Evolutionary conservation across 331 rosid species (phyloP).

Genomic region (Ulmus americana): DNA sequence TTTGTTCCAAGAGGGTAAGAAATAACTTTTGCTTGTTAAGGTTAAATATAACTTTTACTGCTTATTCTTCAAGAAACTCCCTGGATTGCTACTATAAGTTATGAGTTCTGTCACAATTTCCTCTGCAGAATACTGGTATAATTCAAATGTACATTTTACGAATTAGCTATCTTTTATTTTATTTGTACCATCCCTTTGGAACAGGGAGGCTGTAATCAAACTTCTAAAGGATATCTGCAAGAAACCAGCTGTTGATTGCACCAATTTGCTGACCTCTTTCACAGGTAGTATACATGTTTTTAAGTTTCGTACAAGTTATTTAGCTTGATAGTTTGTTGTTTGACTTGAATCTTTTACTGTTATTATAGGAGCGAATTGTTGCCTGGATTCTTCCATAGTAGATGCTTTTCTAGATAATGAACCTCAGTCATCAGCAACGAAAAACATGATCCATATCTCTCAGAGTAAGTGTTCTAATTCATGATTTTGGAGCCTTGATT

Average conservation of each 20-base stretch:
- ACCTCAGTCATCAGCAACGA: slow-evolving; percentile 82
- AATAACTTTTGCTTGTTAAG: not conserved
- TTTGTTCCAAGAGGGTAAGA: slow-evolving; percentile 67
- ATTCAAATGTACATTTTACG: not conserved
- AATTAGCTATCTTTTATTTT: not conserved
- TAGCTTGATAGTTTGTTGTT: not conserved
- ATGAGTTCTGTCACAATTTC: not conserved
- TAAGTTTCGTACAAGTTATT: not conserved
- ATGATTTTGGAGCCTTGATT: not conserved
- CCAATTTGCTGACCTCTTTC: slow-evolving; percentile 63
- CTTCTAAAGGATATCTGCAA: slow-evolving; percentile 57
- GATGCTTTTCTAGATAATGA: slow-evolving; percentile 62
- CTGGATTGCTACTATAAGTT: no score
- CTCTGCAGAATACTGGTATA: not conserved
- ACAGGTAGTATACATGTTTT: slow-evolving; percentile 46
- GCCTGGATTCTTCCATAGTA: slow-evolving; percentile 57
- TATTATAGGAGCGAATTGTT: slow-evolving; percentile 74
- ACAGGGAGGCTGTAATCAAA: slow-evolving; percentile 39
- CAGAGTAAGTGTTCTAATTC: slow-evolving; percentile 53
- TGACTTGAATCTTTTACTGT: slow-evolving; percentile 4
- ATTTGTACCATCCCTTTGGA: not conserved
- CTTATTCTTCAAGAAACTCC: not conserved
- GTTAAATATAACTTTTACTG: not conserved
- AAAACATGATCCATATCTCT: slow-evolving; percentile 80
- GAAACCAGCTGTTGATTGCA: slow-evolving; percentile 66